Percentiles rank a stretch among this genome's conserved stretches.
Evolutionary conservation across 305 asterid genomes (phyloP).

Genomic region (Plantago coronopus): DNA sequence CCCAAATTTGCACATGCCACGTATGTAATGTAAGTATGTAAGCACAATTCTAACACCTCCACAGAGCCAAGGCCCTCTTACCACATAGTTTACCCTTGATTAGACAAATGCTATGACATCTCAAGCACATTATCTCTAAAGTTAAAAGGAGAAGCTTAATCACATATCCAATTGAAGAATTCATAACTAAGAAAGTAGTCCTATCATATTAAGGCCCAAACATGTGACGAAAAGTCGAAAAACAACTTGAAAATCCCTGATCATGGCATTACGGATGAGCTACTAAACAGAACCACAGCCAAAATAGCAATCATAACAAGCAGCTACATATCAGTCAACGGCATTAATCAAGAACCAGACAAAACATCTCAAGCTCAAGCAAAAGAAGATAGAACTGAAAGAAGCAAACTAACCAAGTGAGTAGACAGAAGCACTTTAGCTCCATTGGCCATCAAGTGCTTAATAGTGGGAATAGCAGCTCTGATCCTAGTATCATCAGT

Average conservation of each 20-base stretch:
- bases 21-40: no score
- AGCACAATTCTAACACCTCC: no score
- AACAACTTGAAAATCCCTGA: no score
- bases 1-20: no score
- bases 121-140: not conserved
- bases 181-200: no score
- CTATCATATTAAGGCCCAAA: not conserved
- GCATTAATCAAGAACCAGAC: not conserved
- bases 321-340: not conserved
- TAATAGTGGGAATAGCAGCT: constrained; percentile 75
- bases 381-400: not conserved
- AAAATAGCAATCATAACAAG: no score
- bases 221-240: not conserved
- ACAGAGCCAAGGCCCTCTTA: no score
- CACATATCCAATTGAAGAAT: not conserved
- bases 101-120: no score
- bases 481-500: constrained; percentile 82
- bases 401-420: constrained; percentile 51
- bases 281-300: no score
- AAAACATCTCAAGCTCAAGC: not conserved
- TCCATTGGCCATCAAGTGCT: constrained; percentile 58
- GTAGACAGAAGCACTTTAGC: constrained; percentile 70
- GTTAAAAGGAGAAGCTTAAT: not conserved
- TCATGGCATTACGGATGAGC: no score
- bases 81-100: not conserved